phyloP scores from a whole-genome alignment of 768 basidiomycete genomes.

The Tricholoma furcatifolium region DNA sequence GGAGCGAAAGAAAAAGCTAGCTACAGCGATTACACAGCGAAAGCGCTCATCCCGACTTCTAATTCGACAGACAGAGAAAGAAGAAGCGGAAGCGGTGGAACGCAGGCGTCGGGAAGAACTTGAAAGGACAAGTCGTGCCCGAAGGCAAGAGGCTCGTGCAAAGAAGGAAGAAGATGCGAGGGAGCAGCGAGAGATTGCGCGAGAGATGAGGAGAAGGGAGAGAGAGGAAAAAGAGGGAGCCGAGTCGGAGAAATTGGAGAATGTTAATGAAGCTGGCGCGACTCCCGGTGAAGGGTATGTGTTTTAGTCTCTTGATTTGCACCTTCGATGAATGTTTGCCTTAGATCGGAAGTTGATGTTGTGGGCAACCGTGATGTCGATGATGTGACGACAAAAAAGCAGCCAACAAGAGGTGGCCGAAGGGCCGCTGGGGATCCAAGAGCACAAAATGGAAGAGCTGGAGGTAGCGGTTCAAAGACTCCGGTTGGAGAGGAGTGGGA shows the following conservation, averaged over 20 bases:
- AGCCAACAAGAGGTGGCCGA: conserved; percentile 1
- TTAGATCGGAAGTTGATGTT: conserved; percentile 8
- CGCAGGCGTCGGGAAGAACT: conserved; percentile 62
- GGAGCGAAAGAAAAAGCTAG: conserved; percentile 58
- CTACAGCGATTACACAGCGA: conserved; percentile 77
- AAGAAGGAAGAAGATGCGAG: conserved; percentile 59
- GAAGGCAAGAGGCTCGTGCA: conserved; percentile 54
- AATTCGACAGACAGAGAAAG: conserved; percentile 74
- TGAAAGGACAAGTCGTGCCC: conserved; percentile 64
- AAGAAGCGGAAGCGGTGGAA: conserved; percentile 65
- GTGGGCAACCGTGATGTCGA: not conserved
- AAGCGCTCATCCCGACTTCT: conserved; percentile 92
- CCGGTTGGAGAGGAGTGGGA: conserved; percentile 74
- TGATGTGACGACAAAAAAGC: not conserved
- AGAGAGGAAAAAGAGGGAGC: conserved; percentile 47
- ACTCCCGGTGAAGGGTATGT: conserved; percentile 13
- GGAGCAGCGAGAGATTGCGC: conserved; percentile 52
- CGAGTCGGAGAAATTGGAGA: conserved; percentile 26
- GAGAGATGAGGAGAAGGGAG: conserved; percentile 53
- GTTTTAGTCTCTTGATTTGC: not conserved
- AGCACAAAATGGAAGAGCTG: conserved; percentile 4
- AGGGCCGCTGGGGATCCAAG: conserved; percentile 8
- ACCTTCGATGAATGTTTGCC: not conserved
- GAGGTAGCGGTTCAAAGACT: conserved; percentile 42
- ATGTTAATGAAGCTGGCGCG: conserved; percentile 11